Conservation (phyloP, 495 filamentous ascomycete genomes). For the Tuber umbilicatum region DNA sequence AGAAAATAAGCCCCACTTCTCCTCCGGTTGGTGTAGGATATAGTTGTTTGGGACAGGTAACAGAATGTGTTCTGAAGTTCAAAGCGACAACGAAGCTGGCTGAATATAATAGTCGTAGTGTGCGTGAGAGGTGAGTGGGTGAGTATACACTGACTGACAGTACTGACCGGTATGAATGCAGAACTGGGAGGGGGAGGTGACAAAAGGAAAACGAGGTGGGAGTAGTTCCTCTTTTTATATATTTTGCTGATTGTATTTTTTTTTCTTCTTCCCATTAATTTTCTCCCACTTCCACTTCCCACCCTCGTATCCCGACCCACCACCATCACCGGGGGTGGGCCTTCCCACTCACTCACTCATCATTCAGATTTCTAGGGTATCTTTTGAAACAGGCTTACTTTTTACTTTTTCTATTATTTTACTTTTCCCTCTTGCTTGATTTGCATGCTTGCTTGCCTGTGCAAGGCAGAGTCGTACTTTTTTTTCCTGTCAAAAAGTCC, state of each 20-base stretch:
- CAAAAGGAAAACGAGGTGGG: neutral
- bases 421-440: neutral
- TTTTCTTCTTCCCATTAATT: neutral
- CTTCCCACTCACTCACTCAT: neutral
- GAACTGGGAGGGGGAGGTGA: neutral
- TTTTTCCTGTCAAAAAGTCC: neutral
- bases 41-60: neutral
- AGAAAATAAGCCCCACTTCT: neutral
- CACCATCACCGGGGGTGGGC: neutral
- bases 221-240: neutral
- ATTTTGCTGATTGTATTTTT: neutral
- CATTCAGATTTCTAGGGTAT: neutral
- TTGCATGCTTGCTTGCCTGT: neutral
- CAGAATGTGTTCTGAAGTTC: neutral
- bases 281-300: neutral
- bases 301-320: constrained; percentile 1
- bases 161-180: neutral
- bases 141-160: neutral
- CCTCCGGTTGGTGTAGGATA: neutral
- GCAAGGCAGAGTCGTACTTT: neutral
- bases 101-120: neutral
- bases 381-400: constrained; percentile 5
- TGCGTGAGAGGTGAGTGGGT: neutral
- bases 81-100: neutral
- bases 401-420: neutral